Evolutionary conservation across 805 yeast species (phyloP).

Genomic region (Naumovozyma dairenensis): DNA sequence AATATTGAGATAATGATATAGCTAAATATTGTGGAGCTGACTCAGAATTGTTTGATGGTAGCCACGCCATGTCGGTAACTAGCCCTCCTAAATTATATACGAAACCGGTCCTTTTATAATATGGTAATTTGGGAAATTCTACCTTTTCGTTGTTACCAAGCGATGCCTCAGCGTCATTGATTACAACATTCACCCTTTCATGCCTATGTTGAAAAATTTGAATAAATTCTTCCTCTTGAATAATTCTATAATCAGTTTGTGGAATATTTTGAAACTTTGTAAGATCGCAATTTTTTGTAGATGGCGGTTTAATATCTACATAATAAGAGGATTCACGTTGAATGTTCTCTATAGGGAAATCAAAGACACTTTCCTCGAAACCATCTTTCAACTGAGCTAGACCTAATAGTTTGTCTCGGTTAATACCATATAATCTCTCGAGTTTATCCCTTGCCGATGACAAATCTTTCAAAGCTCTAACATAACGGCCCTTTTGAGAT

Average conservation of each 20-base stretch:
- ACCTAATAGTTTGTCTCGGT: conserved; percentile 34
- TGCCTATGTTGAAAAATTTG: conserved; percentile 19
- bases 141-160: conserved; percentile 13
- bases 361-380: conserved; percentile 43
- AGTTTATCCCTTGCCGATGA: conserved; percentile 36
- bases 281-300: conserved; percentile 3
- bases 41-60: conserved; percentile 26
- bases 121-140: conserved; percentile 22
- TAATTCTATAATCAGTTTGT: conserved; percentile 7
- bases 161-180: conserved; percentile 14
- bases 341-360: conserved; percentile 30
- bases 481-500: conserved; percentile 14
- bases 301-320: conserved; percentile 13
- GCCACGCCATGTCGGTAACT: conserved; percentile 47
- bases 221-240: conserved; percentile 19
- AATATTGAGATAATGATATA: conserved; percentile 35
- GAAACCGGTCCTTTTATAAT: conserved; percentile 30
- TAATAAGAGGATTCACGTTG: conserved; percentile 15
- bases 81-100: conserved; percentile 43
- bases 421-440: conserved; percentile 40
- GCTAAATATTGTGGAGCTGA: conserved; percentile 36
- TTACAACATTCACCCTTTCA: conserved; percentile 10
- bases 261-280: conserved; percentile 3
- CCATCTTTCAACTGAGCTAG: conserved; percentile 37
- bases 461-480: conserved; percentile 25